Evolutionary conservation across 768 basidiomycete genomes (phyloP), one percentile per base, ranked within the genome.

Genomic region (Lyophyllum shimeji): DNA sequence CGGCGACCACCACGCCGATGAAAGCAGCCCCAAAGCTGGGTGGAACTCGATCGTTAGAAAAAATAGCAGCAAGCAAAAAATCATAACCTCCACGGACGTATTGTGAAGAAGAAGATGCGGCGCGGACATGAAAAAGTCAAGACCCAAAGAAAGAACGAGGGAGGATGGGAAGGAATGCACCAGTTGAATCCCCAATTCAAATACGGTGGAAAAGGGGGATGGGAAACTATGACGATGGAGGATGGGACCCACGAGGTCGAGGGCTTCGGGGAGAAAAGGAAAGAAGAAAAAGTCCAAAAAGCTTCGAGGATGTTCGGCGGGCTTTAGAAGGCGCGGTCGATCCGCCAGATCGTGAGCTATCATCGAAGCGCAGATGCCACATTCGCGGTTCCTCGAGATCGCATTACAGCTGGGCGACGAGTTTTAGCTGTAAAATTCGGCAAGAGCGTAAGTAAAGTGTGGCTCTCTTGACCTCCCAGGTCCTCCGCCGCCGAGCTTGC

Each of bases 1-100:
- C 77, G 12, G 82, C 79, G 17, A 78, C 45, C 12, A 83, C 64
- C 18, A 81, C 71, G 3, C 82, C 84, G 25, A 83, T 67, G 44
- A 79, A 75, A 29, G 77, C 73, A 39, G 80, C 79, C 20, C 83
- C 84, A 33, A 80, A 59, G 23, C 81, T 84, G 44, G 20, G 49
- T 18, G 13, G 55, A 50, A 27, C 37, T n/a, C 18, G 13, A 37
- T 44, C 1, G 25, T 31, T 23, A 34, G 21, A 29, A 42, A 55
- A 31, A 17, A 29, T 20, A n/a, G 11, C n/a, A 13, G 7, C 34
- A 17, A 20, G 7, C 2, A 24, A n/a, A 42, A 27, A 18, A 33
- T 2, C 11, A 46, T 40, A 17, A 47, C 39, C 42, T 9, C 46
- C 49, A 59, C 65, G 33, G 2, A 66, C 65, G 65, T 66, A 33